Evolutionary conservation across 257 asterid genomes (phyloP).

Genomic region (Nicotiana tabacum): DNA sequence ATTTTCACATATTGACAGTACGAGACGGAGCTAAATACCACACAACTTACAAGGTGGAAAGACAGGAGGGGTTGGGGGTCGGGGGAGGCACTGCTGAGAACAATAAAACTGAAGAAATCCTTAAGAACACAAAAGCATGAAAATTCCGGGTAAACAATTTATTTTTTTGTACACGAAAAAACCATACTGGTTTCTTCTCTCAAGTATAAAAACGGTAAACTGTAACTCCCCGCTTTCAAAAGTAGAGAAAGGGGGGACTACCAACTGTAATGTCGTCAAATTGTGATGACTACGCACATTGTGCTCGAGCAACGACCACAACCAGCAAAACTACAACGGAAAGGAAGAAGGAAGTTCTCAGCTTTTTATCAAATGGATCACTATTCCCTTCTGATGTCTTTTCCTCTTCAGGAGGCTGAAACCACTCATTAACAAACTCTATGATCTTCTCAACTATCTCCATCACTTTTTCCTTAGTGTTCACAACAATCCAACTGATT

Average conservation of each 20-base stretch:
- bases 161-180: neutral
- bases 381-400: constrained; percentile 5
- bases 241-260: neutral
- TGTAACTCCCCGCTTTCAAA: neutral
- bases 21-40: neutral
- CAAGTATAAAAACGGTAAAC: neutral
- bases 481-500: constrained; percentile 35
- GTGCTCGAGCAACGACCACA: constrained; percentile 50
- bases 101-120: neutral
- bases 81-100: neutral
- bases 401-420: constrained; percentile 21
- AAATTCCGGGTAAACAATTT: neutral
- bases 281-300: constrained; percentile 33
- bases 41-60: neutral
- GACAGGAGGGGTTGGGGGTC: too few species aligned
- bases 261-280: constrained; percentile 37
- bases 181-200: neutral
- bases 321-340: constrained; percentile 50
- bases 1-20: too few species aligned
- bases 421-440: constrained; percentile 31
- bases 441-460: constrained; percentile 39
- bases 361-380: constrained; percentile 34
- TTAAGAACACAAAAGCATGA: neutral
- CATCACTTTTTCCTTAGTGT: constrained; percentile 37
- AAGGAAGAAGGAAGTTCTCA: constrained; percentile 50